Conservation (phyloP, 495 filamentous ascomycete species). For the Pyrenula massariospora region DNA sequence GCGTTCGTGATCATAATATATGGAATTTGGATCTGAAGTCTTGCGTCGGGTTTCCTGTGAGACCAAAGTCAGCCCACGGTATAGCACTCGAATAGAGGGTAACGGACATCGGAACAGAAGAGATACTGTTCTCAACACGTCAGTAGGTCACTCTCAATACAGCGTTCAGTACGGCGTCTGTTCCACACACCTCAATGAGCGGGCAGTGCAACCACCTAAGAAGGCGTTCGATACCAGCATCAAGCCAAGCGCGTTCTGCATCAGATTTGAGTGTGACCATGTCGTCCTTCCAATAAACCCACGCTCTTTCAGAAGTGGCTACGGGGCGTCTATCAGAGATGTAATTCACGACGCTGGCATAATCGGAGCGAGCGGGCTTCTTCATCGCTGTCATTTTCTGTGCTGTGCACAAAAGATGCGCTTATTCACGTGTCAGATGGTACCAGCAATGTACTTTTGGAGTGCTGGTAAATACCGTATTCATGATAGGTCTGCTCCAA, state of each 20-base stretch:
- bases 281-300: constrained; percentile 22
- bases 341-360: constrained; percentile 21
- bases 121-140: too few species aligned
- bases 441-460: neutral
- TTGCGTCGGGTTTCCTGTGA: neutral
- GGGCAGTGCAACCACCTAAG: constrained; percentile 12
- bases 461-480: constrained; percentile 14
- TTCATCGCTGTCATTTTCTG: constrained; percentile 18
- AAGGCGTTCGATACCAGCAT: constrained; percentile 20
- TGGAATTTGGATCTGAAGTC: neutral
- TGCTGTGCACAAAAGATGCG: constrained; percentile 23
- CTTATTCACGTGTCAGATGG: constrained; percentile 2
- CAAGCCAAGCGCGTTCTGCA: constrained; percentile 25
- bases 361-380: constrained; percentile 21
- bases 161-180: too few species aligned
- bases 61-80: constrained; percentile 12
- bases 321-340: constrained; percentile 13
- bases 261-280: constrained; percentile 23
- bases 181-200: constrained; percentile 12
- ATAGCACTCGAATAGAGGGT: constrained; percentile 14
- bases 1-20: too few species aligned
- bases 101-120: constrained; percentile 13
- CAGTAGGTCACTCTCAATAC: neutral
- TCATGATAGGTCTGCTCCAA: constrained; percentile 18
- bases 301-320: constrained; percentile 16